Base-by-base conservation (phyloP, 129 eudicot species). In the Saussurea involucrata region DNA sequence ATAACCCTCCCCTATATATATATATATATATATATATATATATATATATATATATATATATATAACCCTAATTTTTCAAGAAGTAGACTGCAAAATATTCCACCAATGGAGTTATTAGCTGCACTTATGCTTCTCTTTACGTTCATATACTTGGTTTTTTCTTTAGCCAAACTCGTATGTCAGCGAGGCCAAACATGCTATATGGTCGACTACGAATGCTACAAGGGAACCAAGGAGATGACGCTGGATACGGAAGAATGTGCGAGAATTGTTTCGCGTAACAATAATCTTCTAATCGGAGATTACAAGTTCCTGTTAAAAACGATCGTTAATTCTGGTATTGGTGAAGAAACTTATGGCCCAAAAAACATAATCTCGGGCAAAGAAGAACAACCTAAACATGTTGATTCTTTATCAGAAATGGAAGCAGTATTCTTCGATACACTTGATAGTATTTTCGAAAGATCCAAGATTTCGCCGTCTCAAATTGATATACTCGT, bases 151-250 rank as follows among this genome's bases (percentile, higher is more conserved):
- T 81, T 33, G 58, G 83, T 46, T 82, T 57, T 17, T 71, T 61
- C 44, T 9, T 27, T 84, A 8, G 80, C 46, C 46, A 82, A 71
- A 53, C 3, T 84, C 11, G 11, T 78, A 32, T 20, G 31, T 4
- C 34, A 70, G 55, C 76, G 79, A 57, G 68, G 80, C 22, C 68
- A 71, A 71, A 53, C 78, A n/a, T 88, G 94, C 77, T 88, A 88
- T 60, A 76, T 91, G 80, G 24, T 91, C 63, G 80, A 74, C n/a
- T 91, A 88, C 44, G 92, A 88, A 75, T 91, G 94, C 81, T 84
- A 82, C 86, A 88, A 83, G 80, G 84, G 89, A 3, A 58, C 81
- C 0, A 81, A 88, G 1, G 86, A 84, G 5, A 71, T 87, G 72
- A 83, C n/a, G 80, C 76, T 91, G 9, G 75, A 68, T 82, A 79